Conservation (phyloP, 805 yeast species). For the Yarrowia yakushimensis region DNA sequence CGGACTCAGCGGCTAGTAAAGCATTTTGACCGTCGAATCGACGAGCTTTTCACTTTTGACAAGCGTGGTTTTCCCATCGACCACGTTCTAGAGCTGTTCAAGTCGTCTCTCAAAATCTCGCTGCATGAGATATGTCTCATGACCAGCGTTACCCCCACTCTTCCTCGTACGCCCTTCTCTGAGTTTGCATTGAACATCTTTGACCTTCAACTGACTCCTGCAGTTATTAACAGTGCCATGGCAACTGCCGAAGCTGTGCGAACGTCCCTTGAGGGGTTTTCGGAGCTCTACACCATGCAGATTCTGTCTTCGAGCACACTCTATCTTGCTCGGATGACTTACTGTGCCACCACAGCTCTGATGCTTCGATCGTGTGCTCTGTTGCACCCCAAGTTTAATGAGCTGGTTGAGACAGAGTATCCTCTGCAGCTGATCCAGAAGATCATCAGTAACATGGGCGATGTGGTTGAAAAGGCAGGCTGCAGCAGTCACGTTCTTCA, state of each 20-base stretch:
- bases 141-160: conserved; percentile 28
- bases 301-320: conserved; percentile 52
- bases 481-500: conserved; percentile 35
- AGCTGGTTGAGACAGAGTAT: conserved; percentile 24
- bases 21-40: conserved; percentile 51
- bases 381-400: conserved; percentile 34
- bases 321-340: conserved; percentile 33
- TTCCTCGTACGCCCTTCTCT: conserved; percentile 40
- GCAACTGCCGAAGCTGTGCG: conserved; percentile 33
- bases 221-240: conserved; percentile 33
- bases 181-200: conserved; percentile 35
- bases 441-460: conserved; percentile 28
- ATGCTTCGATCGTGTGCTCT: conserved; percentile 36
- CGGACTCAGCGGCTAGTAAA: conserved; percentile 43
- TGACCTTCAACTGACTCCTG: conserved; percentile 30
- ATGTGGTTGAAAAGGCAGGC: conserved; percentile 32
- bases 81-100: conserved; percentile 43
- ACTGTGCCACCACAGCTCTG: conserved; percentile 35
- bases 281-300: conserved; percentile 38
- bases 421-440: not conserved
- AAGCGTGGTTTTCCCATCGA: conserved; percentile 40
- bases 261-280: conserved; percentile 30
- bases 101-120: conserved; percentile 49
- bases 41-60: conserved; percentile 36
- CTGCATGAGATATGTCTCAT: conserved; percentile 40